Evolutionary conservation across 2,329 filamentous ascomycete species (phyloP).

Genomic region (Arthrobotrys pseudoclavata): DNA sequence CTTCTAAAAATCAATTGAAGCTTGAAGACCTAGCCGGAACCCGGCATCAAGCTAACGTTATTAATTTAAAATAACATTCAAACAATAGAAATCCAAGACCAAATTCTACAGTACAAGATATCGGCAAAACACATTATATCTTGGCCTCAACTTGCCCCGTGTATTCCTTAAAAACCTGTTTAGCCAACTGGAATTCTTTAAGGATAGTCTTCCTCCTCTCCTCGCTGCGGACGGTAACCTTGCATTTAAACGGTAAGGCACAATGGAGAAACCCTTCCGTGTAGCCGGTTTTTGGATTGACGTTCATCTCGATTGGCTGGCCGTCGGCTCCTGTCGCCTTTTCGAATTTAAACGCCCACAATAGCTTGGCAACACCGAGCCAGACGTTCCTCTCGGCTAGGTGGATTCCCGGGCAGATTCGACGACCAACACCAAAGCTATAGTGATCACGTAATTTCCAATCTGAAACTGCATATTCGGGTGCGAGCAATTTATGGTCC

Average conservation of each 20-base stretch:
- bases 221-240: slow-evolving; percentile 61
- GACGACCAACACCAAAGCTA: slow-evolving; percentile 72
- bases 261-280: slow-evolving; percentile 65
- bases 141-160: slow-evolving; percentile 4
- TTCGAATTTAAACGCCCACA: slow-evolving; percentile 69
- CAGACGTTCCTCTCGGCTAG: slow-evolving; percentile 70
- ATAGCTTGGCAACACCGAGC: slow-evolving; percentile 69
- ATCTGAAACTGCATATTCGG: slow-evolving; percentile 62
- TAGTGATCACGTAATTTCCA: slow-evolving; percentile 69
- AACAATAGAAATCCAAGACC: neutral
- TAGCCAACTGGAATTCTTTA: slow-evolving; percentile 34
- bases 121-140: slow-evolving; percentile 8
- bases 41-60: neutral
- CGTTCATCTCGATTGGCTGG: slow-evolving; percentile 60
- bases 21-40: neutral
- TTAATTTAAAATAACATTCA: neutral
- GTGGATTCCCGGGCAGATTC: slow-evolving; percentile 74
- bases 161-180: slow-evolving; percentile 36
- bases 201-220: slow-evolving; percentile 33
- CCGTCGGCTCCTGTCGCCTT: slow-evolving; percentile 58
- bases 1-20: neutral
- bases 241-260: slow-evolving; percentile 65
- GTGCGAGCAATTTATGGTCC: slow-evolving; percentile 75
- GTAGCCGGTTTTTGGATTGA: slow-evolving; percentile 64
- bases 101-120: neutral